phyloP scores from a whole-genome alignment of 2,329 filamentous ascomycete species.

The Herpotrichia juniperi region DNA sequence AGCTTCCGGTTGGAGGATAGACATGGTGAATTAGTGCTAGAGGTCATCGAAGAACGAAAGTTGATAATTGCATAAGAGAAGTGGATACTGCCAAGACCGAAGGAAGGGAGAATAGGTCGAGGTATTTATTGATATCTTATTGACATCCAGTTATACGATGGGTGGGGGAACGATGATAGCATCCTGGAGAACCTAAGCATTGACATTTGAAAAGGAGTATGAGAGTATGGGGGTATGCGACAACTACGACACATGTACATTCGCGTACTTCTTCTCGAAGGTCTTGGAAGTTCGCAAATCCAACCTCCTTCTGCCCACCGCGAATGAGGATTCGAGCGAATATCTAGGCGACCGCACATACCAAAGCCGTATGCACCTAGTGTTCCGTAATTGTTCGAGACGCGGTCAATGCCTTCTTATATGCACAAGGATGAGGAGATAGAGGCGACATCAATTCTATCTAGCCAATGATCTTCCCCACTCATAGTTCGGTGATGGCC shows the following conservation, averaged over 20 bases:
- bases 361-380: neutral
- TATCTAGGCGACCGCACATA: neutral
- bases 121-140: neutral
- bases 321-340: neutral
- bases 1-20: constrained; percentile 39
- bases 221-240: neutral
- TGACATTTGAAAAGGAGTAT: neutral
- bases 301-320: neutral
- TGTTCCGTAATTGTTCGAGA: neutral
- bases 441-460: neutral
- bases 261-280: neutral
- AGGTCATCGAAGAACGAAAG: neutral
- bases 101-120: neutral
- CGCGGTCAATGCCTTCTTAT: neutral
- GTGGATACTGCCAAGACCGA: neutral
- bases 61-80: neutral
- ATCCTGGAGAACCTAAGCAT: too few species aligned
- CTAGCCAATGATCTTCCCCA: neutral
- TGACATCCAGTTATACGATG: too few species aligned
- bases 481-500: neutral
- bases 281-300: neutral
- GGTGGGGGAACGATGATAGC: too few species aligned
- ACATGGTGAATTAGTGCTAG: constrained; percentile 20
- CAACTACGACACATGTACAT: neutral
- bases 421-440: neutral